phyloP scores from a whole-genome alignment of 208 protist genomes.

The Leishmania braziliensis region DNA sequence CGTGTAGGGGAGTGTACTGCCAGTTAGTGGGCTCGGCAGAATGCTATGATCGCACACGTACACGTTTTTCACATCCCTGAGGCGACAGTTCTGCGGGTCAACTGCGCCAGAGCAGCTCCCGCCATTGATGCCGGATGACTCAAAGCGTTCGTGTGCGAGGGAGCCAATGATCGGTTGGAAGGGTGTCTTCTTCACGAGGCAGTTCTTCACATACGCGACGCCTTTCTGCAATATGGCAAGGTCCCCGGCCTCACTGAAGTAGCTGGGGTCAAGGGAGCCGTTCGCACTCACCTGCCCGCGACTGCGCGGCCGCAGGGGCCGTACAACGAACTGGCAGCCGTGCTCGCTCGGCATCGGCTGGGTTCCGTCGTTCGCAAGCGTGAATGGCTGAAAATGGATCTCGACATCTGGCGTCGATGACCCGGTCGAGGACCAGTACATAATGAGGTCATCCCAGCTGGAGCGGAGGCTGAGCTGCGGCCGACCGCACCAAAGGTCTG shows the following conservation, averaged over 20 bases:
- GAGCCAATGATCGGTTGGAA: slow-evolving; percentile 51
- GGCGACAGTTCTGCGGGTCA: slow-evolving; percentile 53
- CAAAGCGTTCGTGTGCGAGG: slow-evolving; percentile 52
- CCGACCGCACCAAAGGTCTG: slow-evolving; percentile 37
- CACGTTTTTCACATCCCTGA: slow-evolving; percentile 64
- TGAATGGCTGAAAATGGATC: slow-evolving; percentile 86
- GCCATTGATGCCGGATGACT: slow-evolving; percentile 73
- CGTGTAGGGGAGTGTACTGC: slow-evolving; percentile 67
- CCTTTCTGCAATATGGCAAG: slow-evolving; percentile 46
- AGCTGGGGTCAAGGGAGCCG: slow-evolving; percentile 69
- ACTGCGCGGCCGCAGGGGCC: slow-evolving; percentile 67
- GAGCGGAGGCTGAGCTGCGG: slow-evolving; percentile 60
- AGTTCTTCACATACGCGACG: slow-evolving; percentile 60
- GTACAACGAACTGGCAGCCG: slow-evolving; percentile 76
- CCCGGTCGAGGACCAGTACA: slow-evolving; percentile 65
- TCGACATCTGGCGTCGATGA: slow-evolving; percentile 56
- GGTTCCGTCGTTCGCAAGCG: slow-evolving; percentile 72
- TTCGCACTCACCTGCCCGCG: slow-evolving; percentile 55
- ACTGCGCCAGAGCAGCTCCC: slow-evolving; percentile 53
- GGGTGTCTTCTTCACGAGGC: slow-evolving; percentile 45
- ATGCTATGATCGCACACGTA: slow-evolving; percentile 82
- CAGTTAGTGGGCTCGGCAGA: slow-evolving; percentile 51
- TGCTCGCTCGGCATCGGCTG: slow-evolving; percentile 54
- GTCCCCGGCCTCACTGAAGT: slow-evolving; percentile 59
- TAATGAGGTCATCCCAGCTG: slow-evolving; percentile 77